Base-by-base conservation (phyloP, 1,139 yeast genomes). In the Magnusiomyces tetraspermus region DNA sequence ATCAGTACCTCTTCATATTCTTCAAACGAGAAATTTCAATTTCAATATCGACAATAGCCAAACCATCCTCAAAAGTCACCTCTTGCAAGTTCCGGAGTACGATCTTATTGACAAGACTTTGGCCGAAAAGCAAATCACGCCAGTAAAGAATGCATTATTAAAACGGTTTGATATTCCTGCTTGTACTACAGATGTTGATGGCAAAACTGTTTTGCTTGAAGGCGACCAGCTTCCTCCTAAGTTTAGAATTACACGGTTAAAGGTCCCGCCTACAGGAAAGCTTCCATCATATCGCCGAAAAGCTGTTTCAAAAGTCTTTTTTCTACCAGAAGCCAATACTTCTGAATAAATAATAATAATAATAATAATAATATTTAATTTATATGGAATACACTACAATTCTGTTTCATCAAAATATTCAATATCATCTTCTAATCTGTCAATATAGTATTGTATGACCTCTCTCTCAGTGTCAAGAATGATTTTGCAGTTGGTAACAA, bases 191-290 rank as follows among this genome's bases (percentile, higher is more conserved):
- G 65, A 37, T 13, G 46, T 24, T 1, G 56, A 63, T 33, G 71
- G 69, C 31, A 70, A 69, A 17, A 82, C 78, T 6, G 71, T 60
- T 38, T 55, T 71, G 31, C 72, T 83, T 36, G 96, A 87, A 63
- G 96, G 87, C 61, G 95, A 85, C 41, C 88, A 83, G 54, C 73
- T 87, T 60, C 89, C 95, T 1, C 81, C 85, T 57, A 85, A 85
- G 60, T 92, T 85, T 66, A 73, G 90, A 51, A 82, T 83, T 57
- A 76, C 79, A n/a, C 77, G 94, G 58, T 87, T 96, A 1, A 83
- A 92, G 63, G 73, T 92, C 48, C 97, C 97, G 1, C 97, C 97
- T 0, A 88, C 90, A 11, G 98, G 97, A 47, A 90, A 87, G 66
- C 86, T 92, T 41, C 69, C 85, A 0, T 75, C 79, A 1, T 72